Base-by-base conservation (phyloP, 768 basidiomycete species). In the Boletus sp. region DNA sequence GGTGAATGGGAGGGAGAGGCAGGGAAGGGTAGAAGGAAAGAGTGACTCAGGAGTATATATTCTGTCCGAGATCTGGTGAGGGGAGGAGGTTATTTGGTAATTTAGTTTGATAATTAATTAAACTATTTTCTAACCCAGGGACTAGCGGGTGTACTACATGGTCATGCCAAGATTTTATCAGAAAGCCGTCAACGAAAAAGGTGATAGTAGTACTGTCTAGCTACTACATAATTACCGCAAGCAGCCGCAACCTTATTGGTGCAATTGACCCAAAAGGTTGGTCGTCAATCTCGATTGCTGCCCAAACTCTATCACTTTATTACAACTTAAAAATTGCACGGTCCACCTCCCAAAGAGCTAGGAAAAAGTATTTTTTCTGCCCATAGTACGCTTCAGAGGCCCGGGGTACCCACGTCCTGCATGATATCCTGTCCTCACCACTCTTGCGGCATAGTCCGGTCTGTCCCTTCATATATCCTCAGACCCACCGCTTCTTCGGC, bases 261-360 rank as follows among this genome's bases (percentile, higher is more conserved):
- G 73, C 63, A 61, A 61, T 40, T 52, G 73, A 73, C 73, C 73
- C 73, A 74, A 73, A 72, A 72, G 73, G 71, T 51, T 74, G 67
- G 71, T 74, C 64, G 73, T 69, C 70, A 68, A 78, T 77, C 76
- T 76, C 73, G 76, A 76, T 78, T 74, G 47, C 56, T 58, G 59
- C 48, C 66, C 65, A 71, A 81, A 79, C 76, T 76, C 79, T 79
- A 80, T 77, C 74, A 79, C 79, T 76, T 74, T 80, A 79, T 74
- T 79, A 73, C 79, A 80, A 78, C 77, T 73, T 72, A 77, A 76
- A 77, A 76, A 75, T 69, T 36, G 49, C 65, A 60, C 42, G n/a
- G n/a, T n/a, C n/a, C 55, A n/a, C 52, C 59, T 54, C 35, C 39
- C 59, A 46, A 55, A 57, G 46, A 39, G 47, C 41, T 32, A 59